Base-by-base conservation (phyloP, 805 yeast species). In the Hanseniaspora occidentalis region DNA sequence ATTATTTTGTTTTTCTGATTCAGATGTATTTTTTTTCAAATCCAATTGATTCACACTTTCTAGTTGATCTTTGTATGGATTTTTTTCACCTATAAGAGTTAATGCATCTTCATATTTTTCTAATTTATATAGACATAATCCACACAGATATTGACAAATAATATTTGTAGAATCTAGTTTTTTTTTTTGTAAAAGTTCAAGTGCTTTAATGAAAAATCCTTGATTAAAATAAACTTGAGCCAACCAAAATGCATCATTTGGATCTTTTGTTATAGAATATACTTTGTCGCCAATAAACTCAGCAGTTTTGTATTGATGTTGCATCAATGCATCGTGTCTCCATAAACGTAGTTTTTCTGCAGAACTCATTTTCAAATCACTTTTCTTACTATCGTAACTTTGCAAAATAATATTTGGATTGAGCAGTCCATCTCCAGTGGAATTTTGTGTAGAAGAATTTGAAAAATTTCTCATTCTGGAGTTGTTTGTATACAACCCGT, bases 201-300 rank as follows among this genome's bases (percentile, higher is more conserved):
- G 72, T 2, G 94, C 96, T 25, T 96, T 67, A 31, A 79, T 70
- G 58, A 75, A 86, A 53, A 82, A 75, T 9, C 89, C 89, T 42
- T 75, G 75, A 42, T 77, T 66, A 57, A 76, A 84, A 56, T 81
- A 77, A 4, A 83, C 94, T 62, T 89, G 96, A 0, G 95, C 96
- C 23, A 89, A 67, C 96, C 96, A 88, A 58, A 85, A 89, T 9
- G 96, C 96, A 56, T 89, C 97, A 52, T 80, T 84, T 11, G 95
- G 82, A 53, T 88, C 96, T 44, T 71, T 70, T 0, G 96, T 86
- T 45, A 92, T 62, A 1, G 86, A 73, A 33, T 84, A 69, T 6
- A 92, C 84, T 51, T 88, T 89, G 61, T 92, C 95, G 13, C 95
- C 97, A 21, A 92, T 73, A 55, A 77, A 85, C 50, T 81, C 89